Conservation (phyloP, 768 basidiomycete genomes). For the Kockovaella imperatae region DNA sequence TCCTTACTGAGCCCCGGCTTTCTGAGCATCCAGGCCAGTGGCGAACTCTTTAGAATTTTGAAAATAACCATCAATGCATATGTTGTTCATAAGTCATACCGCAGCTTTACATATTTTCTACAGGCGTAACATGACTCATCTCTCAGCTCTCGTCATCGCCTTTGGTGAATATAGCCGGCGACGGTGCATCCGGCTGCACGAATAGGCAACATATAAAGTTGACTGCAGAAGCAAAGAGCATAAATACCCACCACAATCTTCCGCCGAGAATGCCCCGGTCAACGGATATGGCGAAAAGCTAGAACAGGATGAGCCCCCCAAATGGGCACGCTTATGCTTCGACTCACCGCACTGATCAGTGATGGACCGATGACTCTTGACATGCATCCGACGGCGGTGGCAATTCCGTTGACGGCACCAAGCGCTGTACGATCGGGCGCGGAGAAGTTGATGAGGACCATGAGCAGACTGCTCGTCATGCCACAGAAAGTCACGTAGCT, state of each 20-base stretch:
- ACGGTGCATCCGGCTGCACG: slow-evolving; percentile 7
- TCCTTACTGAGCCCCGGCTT: too few relatives aligned
- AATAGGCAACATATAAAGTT: slow-evolving; percentile 35
- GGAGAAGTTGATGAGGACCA: slow-evolving; percentile 39
- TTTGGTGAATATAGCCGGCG: neutral
- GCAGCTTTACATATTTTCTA: neutral
- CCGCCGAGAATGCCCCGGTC: slow-evolving; percentile 36
- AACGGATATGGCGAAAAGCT: slow-evolving; percentile 41
- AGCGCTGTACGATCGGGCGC: slow-evolving; percentile 37
- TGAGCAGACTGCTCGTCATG: slow-evolving; percentile 29
- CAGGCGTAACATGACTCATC: neutral
- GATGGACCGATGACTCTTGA: slow-evolving; percentile 41
- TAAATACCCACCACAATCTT: slow-evolving; percentile 44
- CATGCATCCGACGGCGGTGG: slow-evolving; percentile 37
- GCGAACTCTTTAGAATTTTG: too few relatives aligned
- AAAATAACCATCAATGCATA: neutral
- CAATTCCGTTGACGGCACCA: slow-evolving; percentile 42
- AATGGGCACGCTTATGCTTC: neutral
- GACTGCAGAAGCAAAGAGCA: slow-evolving; percentile 35
- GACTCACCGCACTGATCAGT: slow-evolving; percentile 29
- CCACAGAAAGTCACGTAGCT: slow-evolving; percentile 33
- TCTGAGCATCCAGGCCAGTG: too few relatives aligned
- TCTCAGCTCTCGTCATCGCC: neutral
- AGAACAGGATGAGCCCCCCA: neutral
- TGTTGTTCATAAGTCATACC: neutral